Evolutionary conservation across 306 rosid genomes (phyloP).

Genomic region (Fragaria ananassa): DNA sequence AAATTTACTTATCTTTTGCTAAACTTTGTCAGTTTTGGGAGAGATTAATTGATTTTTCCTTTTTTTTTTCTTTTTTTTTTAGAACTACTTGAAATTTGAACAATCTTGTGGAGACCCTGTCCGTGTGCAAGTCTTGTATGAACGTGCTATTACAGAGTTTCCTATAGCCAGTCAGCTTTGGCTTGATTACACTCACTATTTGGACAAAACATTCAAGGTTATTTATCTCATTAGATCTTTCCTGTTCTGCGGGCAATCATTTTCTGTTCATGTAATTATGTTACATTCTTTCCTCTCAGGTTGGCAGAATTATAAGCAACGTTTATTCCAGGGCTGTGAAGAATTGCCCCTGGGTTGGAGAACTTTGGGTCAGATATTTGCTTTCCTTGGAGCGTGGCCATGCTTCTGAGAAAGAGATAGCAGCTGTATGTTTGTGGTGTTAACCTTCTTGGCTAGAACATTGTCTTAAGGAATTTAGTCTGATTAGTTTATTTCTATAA

Average conservation of each 20-base stretch:
- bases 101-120: slow-evolving; percentile 72
- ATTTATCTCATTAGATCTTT: slow-evolving; percentile 5
- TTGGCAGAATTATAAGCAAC: slow-evolving; percentile 52
- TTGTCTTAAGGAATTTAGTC: slow-evolving; percentile 21
- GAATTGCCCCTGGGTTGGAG: slow-evolving; percentile 91
- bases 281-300: slow-evolving; percentile 37
- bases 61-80: slow-evolving; percentile 12
- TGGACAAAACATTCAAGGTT: slow-evolving; percentile 92
- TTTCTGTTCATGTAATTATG: slow-evolving; percentile 13
- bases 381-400: slow-evolving; percentile 73
- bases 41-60: slow-evolving; percentile 1
- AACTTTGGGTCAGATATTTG: slow-evolving; percentile 79
- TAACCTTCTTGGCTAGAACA: slow-evolving; percentile 11
- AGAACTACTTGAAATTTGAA: slow-evolving; percentile 85
- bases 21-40: background rate
- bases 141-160: slow-evolving; percentile 78
- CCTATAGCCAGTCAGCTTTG: slow-evolving; percentile 76
- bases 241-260: slow-evolving; percentile 1
- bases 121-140: slow-evolving; percentile 75
- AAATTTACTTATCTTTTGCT: background rate
- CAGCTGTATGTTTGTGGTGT: slow-evolving; percentile 50
- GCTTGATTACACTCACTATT: slow-evolving; percentile 74
- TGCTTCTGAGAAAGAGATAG: slow-evolving; percentile 74
- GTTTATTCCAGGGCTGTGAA: slow-evolving; percentile 78
- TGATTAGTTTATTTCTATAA: background rate